Evolutionary conservation across 352 stramenopile genomes (phyloP), one percentile per base, ranked within the genome.

Genomic region (Globisporangium canariense): DNA sequence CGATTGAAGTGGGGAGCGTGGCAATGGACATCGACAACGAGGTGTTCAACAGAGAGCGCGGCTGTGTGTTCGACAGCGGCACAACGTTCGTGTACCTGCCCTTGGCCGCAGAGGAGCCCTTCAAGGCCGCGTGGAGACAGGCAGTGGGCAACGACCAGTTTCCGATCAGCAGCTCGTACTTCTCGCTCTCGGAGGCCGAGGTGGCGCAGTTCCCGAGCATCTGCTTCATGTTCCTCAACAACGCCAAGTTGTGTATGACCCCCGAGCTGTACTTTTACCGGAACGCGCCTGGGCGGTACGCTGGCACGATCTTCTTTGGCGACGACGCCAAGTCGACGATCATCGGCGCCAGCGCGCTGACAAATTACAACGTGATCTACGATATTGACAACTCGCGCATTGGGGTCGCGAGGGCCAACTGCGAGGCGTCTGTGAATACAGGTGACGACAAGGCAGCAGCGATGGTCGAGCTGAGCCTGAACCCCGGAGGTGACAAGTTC

Each of bases 81-180:
- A 92, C 85, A 13, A 94, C 85, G 18, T 94, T 90, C 65, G 52
- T 94, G 51, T 92, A 94, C 57, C 63, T 94, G 51, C 85, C 85
- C 1, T 71, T 50, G 13, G 68, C 67, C 7, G 70, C 56, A 0
- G 69, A 77, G 10, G 38, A 54, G 2, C 55, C 78, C 2, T 90
- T 94, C 64, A 63, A 71, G 16, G 47, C 62, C 2, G 76, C 83
- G 4, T 94, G 85, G 85, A 62, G 28, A 13, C 60, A 67, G 43
- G 80, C 81, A 2, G 68, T 79, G 4, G 76, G 78, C 4, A 77
- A 66, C 25, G 70, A 81, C 9, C 57, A 76, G 16, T 73, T 55
- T 38, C 81, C 81, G 2, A 49, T 84, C 43, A 87, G 77, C 43
- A 70, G 80, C 38, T 68, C 73, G 32, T 81, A 75, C 49, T 84